Base-by-base conservation (phyloP, 2,329 filamentous ascomycete species). In the Cladosporium velox region DNA sequence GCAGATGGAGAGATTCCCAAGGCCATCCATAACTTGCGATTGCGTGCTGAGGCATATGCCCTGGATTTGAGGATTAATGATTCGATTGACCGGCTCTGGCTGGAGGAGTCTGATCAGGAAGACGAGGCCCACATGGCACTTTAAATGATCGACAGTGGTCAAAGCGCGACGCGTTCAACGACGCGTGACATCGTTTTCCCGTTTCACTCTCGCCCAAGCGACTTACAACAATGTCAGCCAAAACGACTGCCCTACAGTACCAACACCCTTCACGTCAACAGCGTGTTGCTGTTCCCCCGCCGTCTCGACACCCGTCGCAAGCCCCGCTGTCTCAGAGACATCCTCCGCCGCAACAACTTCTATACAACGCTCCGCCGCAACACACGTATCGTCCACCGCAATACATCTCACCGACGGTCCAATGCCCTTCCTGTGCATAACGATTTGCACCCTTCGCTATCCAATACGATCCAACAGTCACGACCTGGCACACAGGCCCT, bases 91-190 rank as follows among this genome's bases (percentile, higher is more conserved):
- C 26, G 55, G 55, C 34, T 58, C 0, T 58, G 55, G 55, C 55
- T 58, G 21, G 55, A 38, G n/a, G 55, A 58, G 21, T 38, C 32
- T 58, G 55, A 58, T 28, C 55, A 24, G 21, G 55, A 58, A 41
- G 55, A 58, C 12, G 55, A 58, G 34, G 34, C 10, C 30, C 30
- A 41, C n/a, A 58, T 41, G 55, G 34, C 55, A 35, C 14, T 41
- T 34, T 58, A 28, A 18, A 38, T 54, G 51, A 54, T 54, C 51
- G 51, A 54, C 15, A 5, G 15, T 32, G 51, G 51, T 11, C 51
- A 54, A n/a, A 54, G 26, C 51, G 51, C 51, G n/a, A n/a, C 26
- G 51, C 51, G 26, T 32, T 54, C 4, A 1, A 30, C 14, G 28
- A 54, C 51, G 54, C 54, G 34, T 26, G 18, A 26, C 8, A 28